Percentiles rank a stretch among this genome's conserved stretches.
Conservation (phyloP, 108 stramenopile species). For the Skeletonema grethae region DNA sequence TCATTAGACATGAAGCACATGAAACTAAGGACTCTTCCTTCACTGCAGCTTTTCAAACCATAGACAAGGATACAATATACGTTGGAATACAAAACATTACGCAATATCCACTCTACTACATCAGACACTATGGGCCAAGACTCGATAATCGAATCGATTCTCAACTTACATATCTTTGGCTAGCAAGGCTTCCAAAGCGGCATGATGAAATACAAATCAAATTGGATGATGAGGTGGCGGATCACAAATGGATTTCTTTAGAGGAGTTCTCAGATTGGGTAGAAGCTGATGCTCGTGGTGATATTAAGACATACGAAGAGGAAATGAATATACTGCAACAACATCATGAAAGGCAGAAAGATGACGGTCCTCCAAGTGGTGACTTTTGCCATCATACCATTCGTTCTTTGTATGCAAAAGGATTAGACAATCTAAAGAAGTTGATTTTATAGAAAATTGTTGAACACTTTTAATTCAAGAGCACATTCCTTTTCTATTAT, state of each 20-base stretch:
- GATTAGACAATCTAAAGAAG: constrained; percentile 31
- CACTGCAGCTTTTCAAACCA: neutral
- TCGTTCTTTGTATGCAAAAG: constrained; percentile 32
- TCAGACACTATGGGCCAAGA: constrained; percentile 45
- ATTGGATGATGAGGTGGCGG: constrained; percentile 48
- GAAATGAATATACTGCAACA: neutral
- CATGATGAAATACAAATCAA: constrained; percentile 29
- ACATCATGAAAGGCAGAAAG: constrained; percentile 5
- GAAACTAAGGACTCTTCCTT: neutral
- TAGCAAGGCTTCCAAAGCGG: constrained; percentile 22
- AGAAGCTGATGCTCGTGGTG: constrained; percentile 19
- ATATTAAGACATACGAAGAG: neutral
- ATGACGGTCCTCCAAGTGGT: constrained; percentile 43
- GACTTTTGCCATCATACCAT: constrained; percentile 49
- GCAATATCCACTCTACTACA: constrained; percentile 43
- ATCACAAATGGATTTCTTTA: constrained; percentile 44
- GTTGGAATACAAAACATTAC: constrained; percentile 41
- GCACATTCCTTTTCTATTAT: neutral
- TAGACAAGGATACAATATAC: neutral
- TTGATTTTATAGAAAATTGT: neutral
- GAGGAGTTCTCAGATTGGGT: constrained; percentile 34
- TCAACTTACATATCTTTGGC: constrained; percentile 51
- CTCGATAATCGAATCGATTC: constrained; percentile 45
- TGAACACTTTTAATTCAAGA: neutral
- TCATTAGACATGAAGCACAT: neutral